Evolutionary conservation across 2,329 filamentous ascomycete species (phyloP).

Genomic region (Fusarium staphyleae): DNA sequence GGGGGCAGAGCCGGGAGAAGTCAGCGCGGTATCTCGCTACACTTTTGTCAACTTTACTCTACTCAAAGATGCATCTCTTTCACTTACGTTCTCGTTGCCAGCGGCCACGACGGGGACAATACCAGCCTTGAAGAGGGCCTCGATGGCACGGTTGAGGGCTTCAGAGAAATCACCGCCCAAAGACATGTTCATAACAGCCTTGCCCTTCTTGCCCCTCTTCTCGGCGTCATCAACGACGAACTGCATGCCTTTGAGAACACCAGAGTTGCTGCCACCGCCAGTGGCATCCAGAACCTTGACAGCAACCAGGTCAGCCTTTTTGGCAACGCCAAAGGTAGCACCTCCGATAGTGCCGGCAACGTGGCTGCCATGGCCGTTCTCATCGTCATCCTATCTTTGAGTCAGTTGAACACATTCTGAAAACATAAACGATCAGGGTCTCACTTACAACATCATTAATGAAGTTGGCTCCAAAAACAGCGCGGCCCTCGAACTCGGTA

Average conservation of each 20-base stretch:
- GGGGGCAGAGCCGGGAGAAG: slow-evolving; percentile 62
- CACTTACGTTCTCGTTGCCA: slow-evolving; percentile 60
- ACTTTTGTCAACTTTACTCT: slow-evolving; percentile 12
- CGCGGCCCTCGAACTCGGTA: slow-evolving; percentile 63
- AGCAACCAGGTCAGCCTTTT: slow-evolving; percentile 54
- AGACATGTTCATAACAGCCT: slow-evolving; percentile 70
- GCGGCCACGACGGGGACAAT: slow-evolving; percentile 67
- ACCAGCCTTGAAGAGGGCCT: slow-evolving; percentile 56
- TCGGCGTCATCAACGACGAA: slow-evolving; percentile 58
- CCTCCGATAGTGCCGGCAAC: slow-evolving; percentile 69
- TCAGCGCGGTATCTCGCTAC: slow-evolving; percentile 56
- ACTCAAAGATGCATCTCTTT: not conserved
- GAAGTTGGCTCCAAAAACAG: slow-evolving; percentile 60
- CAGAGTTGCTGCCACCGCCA: slow-evolving; percentile 48
- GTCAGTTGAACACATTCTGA: not conserved
- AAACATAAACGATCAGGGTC: not conserved
- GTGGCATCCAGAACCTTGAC: slow-evolving; percentile 67
- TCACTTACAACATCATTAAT: slow-evolving; percentile 55
- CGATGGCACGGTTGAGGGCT: slow-evolving; percentile 63
- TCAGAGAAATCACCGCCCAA: slow-evolving; percentile 59
- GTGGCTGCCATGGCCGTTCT: slow-evolving; percentile 70
- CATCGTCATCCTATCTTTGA: slow-evolving; percentile 54
- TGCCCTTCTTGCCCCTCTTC: slow-evolving; percentile 53
- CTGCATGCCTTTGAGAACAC: slow-evolving; percentile 65
- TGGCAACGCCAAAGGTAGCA: slow-evolving; percentile 66